Conservation (phyloP, 768 basidiomycete genomes). For the Auricularia cornea region DNA sequence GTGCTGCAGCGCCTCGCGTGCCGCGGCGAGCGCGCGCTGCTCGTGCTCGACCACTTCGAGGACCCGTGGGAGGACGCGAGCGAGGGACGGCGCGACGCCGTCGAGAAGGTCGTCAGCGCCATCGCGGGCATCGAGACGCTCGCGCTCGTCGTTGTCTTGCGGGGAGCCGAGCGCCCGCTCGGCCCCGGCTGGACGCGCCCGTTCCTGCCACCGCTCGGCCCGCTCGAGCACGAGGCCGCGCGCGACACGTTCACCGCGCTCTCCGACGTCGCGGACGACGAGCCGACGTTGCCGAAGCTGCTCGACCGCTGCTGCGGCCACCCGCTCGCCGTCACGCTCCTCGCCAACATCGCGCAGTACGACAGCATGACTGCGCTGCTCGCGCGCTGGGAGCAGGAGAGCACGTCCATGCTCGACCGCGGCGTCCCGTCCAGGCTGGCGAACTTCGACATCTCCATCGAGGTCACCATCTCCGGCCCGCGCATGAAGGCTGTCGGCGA, state of each 20-base stretch:
- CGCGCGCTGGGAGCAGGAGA: slow-evolving; percentile 1
- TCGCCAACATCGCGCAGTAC: slow-evolving; percentile 2
- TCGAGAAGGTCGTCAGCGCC: background rate
- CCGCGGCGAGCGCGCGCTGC: background rate
- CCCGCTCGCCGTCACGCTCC: background rate
- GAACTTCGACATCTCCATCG: slow-evolving; percentile 1
- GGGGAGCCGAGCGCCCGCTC: background rate
- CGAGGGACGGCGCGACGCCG: background rate
- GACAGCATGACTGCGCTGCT: background rate
- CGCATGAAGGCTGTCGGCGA: background rate
- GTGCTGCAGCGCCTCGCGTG: background rate
- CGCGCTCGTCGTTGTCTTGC: background rate
- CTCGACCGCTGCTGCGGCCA: background rate
- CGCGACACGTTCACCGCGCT: background rate
- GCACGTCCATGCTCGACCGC: background rate
- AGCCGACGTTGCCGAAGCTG: background rate
- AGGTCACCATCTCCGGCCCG: background rate
- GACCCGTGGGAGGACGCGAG: background rate
- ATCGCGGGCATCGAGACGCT: background rate
- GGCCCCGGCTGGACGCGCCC: background rate
- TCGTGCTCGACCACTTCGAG: background rate
- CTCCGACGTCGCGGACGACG: background rate
- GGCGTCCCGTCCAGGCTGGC: background rate
- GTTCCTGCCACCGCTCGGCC: background rate
- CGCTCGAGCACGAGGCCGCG: background rate